Conservation (phyloP, 1,284 basidiomycete genomes). For the Cystobasidiaceae sp. region DNA sequence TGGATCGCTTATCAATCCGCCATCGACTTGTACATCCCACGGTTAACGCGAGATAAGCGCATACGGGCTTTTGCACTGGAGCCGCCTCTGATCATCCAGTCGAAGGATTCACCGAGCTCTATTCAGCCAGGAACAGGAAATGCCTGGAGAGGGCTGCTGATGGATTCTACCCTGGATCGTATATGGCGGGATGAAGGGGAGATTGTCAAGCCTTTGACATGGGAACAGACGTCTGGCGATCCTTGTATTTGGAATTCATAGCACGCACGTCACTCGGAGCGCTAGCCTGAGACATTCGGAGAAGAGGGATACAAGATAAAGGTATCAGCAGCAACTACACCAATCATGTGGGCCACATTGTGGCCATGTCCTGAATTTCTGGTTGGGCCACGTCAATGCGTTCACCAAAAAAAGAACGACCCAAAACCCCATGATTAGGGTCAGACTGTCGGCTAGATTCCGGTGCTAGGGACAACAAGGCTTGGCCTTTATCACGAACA, state of each 20-base stretch:
- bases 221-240: background rate
- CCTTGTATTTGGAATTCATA: background rate
- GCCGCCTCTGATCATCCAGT: slow-evolving; percentile 45
- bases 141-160: slow-evolving; percentile 43
- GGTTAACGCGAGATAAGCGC: slow-evolving; percentile 53
- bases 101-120: slow-evolving; percentile 44
- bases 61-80: slow-evolving; percentile 44
- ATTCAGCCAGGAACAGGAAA: slow-evolving; percentile 45
- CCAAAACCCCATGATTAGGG: too few relatives aligned
- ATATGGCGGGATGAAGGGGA: slow-evolving; percentile 37
- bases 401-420: too few relatives aligned
- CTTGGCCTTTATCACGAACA: too few relatives aligned
- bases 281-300: too few relatives aligned
- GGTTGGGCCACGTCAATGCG: too few relatives aligned
- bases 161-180: slow-evolving; percentile 45
- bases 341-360: too few relatives aligned
- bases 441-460: too few relatives aligned
- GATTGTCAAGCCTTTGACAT: slow-evolving; percentile 16
- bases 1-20: slow-evolving; percentile 43
- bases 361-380: too few relatives aligned
- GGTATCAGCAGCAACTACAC: too few relatives aligned
- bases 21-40: slow-evolving; percentile 54
- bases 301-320: too few relatives aligned
- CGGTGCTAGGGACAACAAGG: too few relatives aligned
- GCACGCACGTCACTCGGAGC: too few relatives aligned